phyloP scores from a whole-genome alignment of 352 stramenopile genomes.

The Pythium aristosporum region DNA sequence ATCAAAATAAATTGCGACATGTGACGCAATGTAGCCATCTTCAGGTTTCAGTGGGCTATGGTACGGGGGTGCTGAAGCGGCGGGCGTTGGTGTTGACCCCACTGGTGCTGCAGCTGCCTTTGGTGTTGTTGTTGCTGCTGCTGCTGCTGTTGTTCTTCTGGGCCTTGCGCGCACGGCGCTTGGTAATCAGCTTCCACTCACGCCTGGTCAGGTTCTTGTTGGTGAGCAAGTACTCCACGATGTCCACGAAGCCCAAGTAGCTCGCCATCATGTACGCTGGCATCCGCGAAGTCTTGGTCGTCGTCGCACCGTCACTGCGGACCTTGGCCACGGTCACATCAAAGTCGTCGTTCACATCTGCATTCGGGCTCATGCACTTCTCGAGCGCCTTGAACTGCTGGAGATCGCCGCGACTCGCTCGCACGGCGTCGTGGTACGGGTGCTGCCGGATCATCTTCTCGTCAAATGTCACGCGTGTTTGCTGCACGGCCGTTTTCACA shows the following conservation, averaged over 20 bases:
- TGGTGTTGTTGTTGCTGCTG: no score
- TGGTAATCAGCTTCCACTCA: conserved; percentile 13
- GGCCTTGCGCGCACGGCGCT: conserved; percentile 8
- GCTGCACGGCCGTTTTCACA: neutral
- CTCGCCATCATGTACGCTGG: conserved; percentile 10
- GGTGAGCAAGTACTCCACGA: conserved; percentile 13
- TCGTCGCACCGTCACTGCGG: conserved; percentile 2
- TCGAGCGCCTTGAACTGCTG: conserved; percentile 9
- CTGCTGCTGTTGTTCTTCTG: neutral
- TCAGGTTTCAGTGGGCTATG: no score
- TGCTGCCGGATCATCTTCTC: conserved; percentile 6
- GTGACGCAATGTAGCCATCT: conserved; percentile 7
- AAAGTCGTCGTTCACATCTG: conserved; percentile 18
- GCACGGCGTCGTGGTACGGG: conserved; percentile 18
- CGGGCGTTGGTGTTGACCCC: neutral
- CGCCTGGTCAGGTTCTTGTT: conserved; percentile 3
- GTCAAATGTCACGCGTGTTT: conserved; percentile 10
- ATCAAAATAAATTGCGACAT: conserved; percentile 8
- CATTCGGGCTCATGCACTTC: neutral
- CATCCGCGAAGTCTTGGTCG: conserved; percentile 10
- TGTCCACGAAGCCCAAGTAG: conserved; percentile 13
- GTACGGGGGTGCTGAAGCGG: neutral
- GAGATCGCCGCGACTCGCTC: conserved; percentile 7
- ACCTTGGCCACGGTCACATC: conserved; percentile 7
- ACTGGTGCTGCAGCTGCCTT: no score